Conservation (phyloP, 306 rosid genomes). For the Glycyrrhiza uralensis region DNA sequence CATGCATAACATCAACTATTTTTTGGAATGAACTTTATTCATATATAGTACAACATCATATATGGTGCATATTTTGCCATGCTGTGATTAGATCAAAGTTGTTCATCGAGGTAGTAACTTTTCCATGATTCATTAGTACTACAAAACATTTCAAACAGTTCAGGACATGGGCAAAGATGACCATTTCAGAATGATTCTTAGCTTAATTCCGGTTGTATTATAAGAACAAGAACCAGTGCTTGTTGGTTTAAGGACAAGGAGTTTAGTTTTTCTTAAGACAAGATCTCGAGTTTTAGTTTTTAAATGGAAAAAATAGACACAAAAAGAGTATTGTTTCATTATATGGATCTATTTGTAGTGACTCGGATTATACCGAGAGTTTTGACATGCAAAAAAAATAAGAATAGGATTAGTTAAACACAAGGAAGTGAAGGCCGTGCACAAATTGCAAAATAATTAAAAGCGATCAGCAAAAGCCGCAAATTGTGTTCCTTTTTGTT, state of each 20-base stretch:
- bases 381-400: too few relatives aligned
- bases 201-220: background rate
- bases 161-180: background rate
- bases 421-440: background rate
- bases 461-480: background rate
- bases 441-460: slow-evolving; percentile 9
- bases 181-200: background rate
- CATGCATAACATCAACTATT: background rate
- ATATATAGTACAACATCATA: background rate
- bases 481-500: background rate
- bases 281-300: too few relatives aligned
- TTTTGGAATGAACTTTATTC: slow-evolving; percentile 5
- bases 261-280: too few relatives aligned
- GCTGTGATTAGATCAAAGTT: background rate
- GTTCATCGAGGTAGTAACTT: background rate
- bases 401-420: background rate
- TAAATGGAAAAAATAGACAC: too few relatives aligned
- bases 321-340: too few relatives aligned
- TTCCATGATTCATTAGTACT: background rate
- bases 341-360: too few relatives aligned
- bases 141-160: background rate
- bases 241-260: too few relatives aligned
- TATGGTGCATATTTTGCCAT: background rate
- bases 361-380: too few relatives aligned
- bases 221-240: too few relatives aligned